Base-by-base conservation (phyloP, 2,329 filamentous ascomycete species). In the Phaeoacremonium minimum region DNA sequence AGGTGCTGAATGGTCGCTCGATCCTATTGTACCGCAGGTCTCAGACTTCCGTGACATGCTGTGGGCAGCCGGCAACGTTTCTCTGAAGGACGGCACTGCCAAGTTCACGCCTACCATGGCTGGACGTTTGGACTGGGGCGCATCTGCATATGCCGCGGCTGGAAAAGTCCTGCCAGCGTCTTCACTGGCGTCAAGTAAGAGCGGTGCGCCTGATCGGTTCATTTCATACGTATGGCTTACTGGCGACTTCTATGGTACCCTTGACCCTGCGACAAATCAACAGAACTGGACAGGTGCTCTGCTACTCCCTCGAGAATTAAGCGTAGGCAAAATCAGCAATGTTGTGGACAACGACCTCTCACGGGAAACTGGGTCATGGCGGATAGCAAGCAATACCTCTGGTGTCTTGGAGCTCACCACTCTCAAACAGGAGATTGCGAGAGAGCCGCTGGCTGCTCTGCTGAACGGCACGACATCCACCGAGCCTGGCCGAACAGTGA, bases 211-310 rank as follows among this genome's bases (percentile, higher is more conserved):
- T 2, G 62, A 68, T 40, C 57, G 64, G 5, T 67, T 63, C 42
- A 55, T 68, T 32, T 50, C 51, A 5, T 66, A 63, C 36, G 15
- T 66, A 2, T 68, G 64, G 64, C 46, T 68, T 28, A 67, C 62
- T 4, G 63, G 62, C n/a, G 53, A 67, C 37, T 57, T 60, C 35
- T 68, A 60, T 38, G 63, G 54, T 1, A 62, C 57, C 6, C 42
- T 54, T 2, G 47, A 53, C 28, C 65, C 66, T 37, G 63, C 64
- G 3, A 60, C 55, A 15, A 15, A 45, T 1, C 63, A 66, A 45
- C 64, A 67, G 40, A 66, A 66, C 31, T 68, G 64, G 64, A 63
- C 62, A 2, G 63, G 64, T 3, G 55, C 62, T 2, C 52, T 70
- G 12, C 46, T 67, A 2, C 56, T 69, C 2, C 63, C 64, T 0